phyloP scores from a whole-genome alignment of 225 moss, liverwort and hornwort genomes.

The Pseudoscleropodium purum region DNA sequence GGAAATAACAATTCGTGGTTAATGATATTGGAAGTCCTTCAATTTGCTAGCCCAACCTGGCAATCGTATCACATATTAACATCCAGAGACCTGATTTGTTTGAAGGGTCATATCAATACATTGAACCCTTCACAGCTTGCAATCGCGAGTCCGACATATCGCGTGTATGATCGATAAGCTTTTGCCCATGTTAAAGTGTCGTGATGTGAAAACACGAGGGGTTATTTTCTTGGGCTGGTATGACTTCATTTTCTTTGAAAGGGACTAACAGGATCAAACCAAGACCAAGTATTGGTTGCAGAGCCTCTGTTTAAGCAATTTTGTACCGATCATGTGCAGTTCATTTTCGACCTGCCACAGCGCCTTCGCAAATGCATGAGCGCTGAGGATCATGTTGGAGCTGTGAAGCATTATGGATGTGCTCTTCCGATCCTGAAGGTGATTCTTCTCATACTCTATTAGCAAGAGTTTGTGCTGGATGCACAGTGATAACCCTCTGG shows the following conservation, averaged over 20 bases:
- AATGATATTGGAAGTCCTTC: not conserved
- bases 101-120: not conserved
- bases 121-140: not conserved
- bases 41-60: not conserved
- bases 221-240: not conserved
- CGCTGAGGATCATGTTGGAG: conserved; percentile 58
- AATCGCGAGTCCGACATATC: not conserved
- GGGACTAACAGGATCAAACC: not conserved
- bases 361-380: conserved; percentile 73
- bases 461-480: not conserved
- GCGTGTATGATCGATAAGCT: not conserved
- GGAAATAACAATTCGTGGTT: not conserved
- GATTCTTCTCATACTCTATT: not conserved
- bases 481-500: not conserved
- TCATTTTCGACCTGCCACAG: conserved; percentile 77
- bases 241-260: not conserved
- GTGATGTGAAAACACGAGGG: not conserved
- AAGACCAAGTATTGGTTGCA: not conserved
- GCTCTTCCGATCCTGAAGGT: conserved; percentile 92
- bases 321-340: conserved; percentile 39
- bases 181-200: not conserved
- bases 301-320: not conserved
- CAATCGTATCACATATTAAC: not conserved
- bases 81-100: not conserved
- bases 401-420: conserved; percentile 65